Percentiles rank a stretch among this genome's conserved stretches.
phyloP scores from a whole-genome alignment of 2,329 filamentous ascomycete species.

The Xylaria sp. region DNA sequence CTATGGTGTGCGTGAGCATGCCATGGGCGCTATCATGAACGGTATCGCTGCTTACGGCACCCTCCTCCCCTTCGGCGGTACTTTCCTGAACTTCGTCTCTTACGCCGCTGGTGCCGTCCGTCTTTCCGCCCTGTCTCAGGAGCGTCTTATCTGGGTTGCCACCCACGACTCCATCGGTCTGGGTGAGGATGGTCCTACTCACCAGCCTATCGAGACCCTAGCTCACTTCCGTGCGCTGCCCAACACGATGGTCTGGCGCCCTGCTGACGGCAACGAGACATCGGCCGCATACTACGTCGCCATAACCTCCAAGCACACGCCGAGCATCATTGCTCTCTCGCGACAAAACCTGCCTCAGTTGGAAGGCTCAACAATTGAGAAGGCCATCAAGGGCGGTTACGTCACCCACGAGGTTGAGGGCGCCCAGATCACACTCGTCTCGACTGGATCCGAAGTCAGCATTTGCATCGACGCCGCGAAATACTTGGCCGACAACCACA shows the following conservation, averaged over 20 bases:
- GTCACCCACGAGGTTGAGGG: constrained; percentile 85
- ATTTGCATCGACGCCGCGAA: constrained; percentile 94
- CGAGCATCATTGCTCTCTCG: constrained; percentile 92
- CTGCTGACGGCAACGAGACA: constrained; percentile 97
- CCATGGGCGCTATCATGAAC: constrained; percentile 93
- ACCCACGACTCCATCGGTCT: constrained; percentile 99
- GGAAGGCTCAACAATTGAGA: constrained; percentile 90
- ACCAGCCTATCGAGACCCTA: constrained; percentile 98
- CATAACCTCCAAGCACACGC: constrained; percentile 88
- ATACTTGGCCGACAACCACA: constrained; percentile 88
- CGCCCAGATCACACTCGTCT: constrained; percentile 88
- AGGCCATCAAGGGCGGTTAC: constrained; percentile 95
- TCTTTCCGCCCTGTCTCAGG: constrained; percentile 89
- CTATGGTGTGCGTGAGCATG: constrained; percentile 93
- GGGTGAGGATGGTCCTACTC: constrained; percentile 97
- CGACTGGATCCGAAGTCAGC: constrained; percentile 94
- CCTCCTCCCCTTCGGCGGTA: constrained; percentile 91
- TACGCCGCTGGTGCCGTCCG: constrained; percentile 96
- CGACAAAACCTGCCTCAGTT: constrained; percentile 99
- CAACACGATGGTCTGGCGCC: constrained; percentile 99
- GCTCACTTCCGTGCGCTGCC: constrained; percentile 98
- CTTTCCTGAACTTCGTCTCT: constrained; percentile 99
- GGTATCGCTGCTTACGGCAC: constrained; percentile 96
- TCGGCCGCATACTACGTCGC: constrained; percentile 97
- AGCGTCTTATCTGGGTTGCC: constrained; percentile 93